phyloP scores from a whole-genome alignment of 2,329 filamentous ascomycete genomes.

The Xylariaceae sp. region DNA sequence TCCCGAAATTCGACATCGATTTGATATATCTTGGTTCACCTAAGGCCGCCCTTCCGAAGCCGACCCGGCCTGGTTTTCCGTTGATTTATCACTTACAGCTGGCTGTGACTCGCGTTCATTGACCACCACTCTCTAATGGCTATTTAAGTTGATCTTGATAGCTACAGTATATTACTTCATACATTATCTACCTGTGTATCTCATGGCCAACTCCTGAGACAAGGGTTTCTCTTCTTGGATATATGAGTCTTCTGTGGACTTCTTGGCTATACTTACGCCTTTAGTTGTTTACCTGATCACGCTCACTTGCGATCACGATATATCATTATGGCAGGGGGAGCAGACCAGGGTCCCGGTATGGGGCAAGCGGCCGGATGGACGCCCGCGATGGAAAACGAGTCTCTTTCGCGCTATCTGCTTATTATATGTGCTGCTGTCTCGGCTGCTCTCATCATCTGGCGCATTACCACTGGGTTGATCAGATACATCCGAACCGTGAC shows the following conservation, averaged over 20 bases:
- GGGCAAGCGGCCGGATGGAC: constrained; percentile 39
- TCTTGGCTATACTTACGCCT: background rate
- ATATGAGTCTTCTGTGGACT: background rate
- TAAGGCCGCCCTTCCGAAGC: constrained; percentile 6
- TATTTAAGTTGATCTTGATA: constrained; percentile 31
- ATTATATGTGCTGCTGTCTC: constrained; percentile 67
- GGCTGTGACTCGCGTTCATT: constrained; percentile 30
- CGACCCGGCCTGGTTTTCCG: constrained; percentile 4
- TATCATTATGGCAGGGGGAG: constrained; percentile 20
- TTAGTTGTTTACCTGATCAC: constrained; percentile 5
- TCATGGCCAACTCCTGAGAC: constrained; percentile 12
- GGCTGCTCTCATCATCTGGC: constrained; percentile 67
- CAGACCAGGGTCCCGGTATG: constrained; percentile 24
- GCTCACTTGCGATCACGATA: constrained; percentile 8
- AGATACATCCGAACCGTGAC: constrained; percentile 74
- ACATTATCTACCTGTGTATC: constrained; percentile 5
- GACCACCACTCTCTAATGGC: constrained; percentile 5
- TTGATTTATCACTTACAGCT: constrained; percentile 21
- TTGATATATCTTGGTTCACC: background rate
- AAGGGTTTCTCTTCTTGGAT: constrained; percentile 6
- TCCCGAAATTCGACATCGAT: constrained; percentile 2
- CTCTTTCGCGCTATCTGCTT: constrained; percentile 63
- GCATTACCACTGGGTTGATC: constrained; percentile 60
- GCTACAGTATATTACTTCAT: constrained; percentile 7
- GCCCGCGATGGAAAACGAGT: constrained; percentile 50